Percentiles rank a stretch among this genome's conserved stretches.
Evolutionary conservation across 306 rosid genomes (phyloP).

Genomic region (Comarum palustre): DNA sequence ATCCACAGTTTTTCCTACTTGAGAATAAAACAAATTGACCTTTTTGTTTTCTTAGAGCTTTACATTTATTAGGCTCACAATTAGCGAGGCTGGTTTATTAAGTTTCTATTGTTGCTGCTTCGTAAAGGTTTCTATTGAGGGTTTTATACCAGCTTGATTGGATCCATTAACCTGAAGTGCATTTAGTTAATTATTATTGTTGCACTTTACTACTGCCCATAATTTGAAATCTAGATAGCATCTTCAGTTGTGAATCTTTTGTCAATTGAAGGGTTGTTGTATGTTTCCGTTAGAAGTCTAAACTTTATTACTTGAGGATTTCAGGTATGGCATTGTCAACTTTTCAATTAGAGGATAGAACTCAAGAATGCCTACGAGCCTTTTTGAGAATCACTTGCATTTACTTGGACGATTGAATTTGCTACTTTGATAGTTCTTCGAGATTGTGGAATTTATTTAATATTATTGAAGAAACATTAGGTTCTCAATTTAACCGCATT

Average conservation of each 20-base stretch:
- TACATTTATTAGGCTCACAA: slow-evolving; percentile 24
- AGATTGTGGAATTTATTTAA: not conserved
- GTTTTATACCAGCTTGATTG: not conserved
- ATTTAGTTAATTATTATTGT: not conserved
- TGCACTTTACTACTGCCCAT: slow-evolving; percentile 3
- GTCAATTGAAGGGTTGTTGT: not conserved
- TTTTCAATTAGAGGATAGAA: not conserved
- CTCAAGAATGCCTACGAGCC: not conserved
- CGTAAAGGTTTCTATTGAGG: slow-evolving; percentile 8
- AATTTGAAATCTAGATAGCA: not conserved
- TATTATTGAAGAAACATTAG: not conserved
- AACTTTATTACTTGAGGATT: not conserved
- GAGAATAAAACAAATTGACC: slow-evolving; percentile 5
- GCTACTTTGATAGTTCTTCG: not conserved
- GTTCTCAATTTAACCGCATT: not conserved
- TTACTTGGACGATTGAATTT: not conserved
- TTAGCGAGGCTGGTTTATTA: slow-evolving; percentile 14
- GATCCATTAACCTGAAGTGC: not conserved
- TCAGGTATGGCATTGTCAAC: slow-evolving; percentile 2
- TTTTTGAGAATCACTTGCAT: not conserved
- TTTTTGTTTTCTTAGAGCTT: slow-evolving; percentile 22
- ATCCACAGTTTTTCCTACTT: slow-evolving; percentile 6
- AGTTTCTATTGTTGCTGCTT: slow-evolving; percentile 21
- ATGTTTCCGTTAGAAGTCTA: not conserved
- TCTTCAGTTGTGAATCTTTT: slow-evolving; percentile 2